These are phyloP conservation scores for Ascoidea rubescens DNA, from an alignment of 805 yeast species.

Conservation along the genomic window DNA sequence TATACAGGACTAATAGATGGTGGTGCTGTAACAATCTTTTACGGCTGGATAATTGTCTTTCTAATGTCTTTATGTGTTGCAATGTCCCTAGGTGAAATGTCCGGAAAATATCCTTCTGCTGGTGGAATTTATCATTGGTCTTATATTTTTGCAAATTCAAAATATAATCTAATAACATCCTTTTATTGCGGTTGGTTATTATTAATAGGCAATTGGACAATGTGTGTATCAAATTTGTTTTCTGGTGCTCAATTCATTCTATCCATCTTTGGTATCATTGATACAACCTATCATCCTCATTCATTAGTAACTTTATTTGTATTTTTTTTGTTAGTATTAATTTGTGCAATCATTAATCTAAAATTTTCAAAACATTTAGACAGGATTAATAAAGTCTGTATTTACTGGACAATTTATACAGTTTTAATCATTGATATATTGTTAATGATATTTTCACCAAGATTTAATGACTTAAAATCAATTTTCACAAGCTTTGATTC, in stretches of 20 bases:
- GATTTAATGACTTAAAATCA: constrained; percentile 43
- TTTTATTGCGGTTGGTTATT: constrained; percentile 76
- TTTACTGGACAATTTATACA: constrained; percentile 65
- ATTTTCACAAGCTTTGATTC: constrained; percentile 59
- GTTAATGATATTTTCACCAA: constrained; percentile 40
- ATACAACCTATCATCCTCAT: constrained; percentile 44
- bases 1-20: constrained; percentile 65
- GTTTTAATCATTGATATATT: constrained; percentile 54
- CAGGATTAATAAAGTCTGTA: constrained; percentile 49
- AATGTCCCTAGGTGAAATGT: constrained; percentile 61
- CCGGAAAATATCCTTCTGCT: constrained; percentile 65
- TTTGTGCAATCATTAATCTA: constrained; percentile 52
- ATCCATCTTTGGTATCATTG: constrained; percentile 48
- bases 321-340: constrained; percentile 38
- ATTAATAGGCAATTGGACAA: constrained; percentile 65
- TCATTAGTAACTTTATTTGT: constrained; percentile 39
- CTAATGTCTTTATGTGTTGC: constrained; percentile 52
- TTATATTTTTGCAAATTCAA: constrained; percentile 49
- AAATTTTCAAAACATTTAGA: constrained; percentile 48
- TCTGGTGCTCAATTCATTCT: constrained; percentile 66
- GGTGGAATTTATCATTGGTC: constrained; percentile 70
- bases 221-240: constrained; percentile 58
- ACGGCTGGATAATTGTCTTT: constrained; percentile 62
- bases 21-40: constrained; percentile 59
- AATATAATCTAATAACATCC: constrained; percentile 41